Evolutionary conservation across 371 early-diverging fungal species (phyloP), one percentile per base, ranked within the genome.

Genomic region (Saksenaea oblongispora): DNA sequence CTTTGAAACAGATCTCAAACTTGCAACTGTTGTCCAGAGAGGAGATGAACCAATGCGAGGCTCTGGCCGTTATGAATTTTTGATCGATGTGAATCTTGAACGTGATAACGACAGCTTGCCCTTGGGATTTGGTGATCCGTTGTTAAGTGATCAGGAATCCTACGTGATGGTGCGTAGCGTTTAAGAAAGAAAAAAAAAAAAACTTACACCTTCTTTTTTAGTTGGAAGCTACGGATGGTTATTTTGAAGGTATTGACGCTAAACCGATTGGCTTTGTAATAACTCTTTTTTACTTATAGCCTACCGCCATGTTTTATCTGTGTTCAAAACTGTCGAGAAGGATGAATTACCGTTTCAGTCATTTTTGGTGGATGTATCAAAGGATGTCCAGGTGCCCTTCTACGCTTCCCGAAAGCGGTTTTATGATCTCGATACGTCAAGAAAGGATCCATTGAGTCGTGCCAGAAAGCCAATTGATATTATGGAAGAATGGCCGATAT

Each of bases 21-120:
- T 90, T 34, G 90, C 85, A 0, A 86, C 85, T 0, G 80, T 90
- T 4, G 75, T 83, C 7, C 74, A 83, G n/a, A 71, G 89, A 54
- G 82, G 84, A 22, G 69, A 78, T 0, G 76, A 79, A 14, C 80
- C 79, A 1, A 70, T 87, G 69, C 62, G 54, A 14, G 77, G 79
- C 3, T 64, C 75, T 31, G 76, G 73, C 35, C 67, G 78, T 8
- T 79, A 75, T 34, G 83, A 86, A 39, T 74, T 83, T 17, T 58
- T 84, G 65, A 71, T 88, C n/a, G 85, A 85, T 55, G 63, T 88
- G 15, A 71, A 62, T 27, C 58, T 82, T n/a, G 82, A 82, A 47
- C 57, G 70, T 18, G 82, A 81, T 27, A 73, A 74, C 54, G 74
- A 76, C n/a, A 41, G 62, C 11, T 58, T 60, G 34, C 82, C 82